These are phyloP conservation scores for Aspergillus sclerotialis DNA, from an alignment of 2,329 filamentous ascomycete genomes.

Conservation along the genomic window DNA sequence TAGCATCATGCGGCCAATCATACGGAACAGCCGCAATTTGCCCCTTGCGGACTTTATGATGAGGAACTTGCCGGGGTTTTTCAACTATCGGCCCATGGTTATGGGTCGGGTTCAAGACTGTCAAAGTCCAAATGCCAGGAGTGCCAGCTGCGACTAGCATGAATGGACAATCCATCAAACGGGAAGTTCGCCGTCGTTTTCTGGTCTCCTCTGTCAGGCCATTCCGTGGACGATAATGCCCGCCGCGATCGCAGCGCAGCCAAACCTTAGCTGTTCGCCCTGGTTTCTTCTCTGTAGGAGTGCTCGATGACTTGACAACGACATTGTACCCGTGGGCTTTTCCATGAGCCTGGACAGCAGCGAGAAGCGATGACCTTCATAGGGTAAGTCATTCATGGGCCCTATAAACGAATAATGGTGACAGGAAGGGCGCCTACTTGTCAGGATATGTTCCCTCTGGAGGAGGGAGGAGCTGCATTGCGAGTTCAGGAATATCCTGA, in stretches of 20 bases:
- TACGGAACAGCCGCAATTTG: conserved; percentile 36
- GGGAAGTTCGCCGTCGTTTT: conserved; percentile 37
- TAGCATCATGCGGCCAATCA: conserved; percentile 41
- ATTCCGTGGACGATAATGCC: conserved; percentile 38
- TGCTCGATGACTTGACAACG: conserved; percentile 41
- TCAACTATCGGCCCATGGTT: conserved; percentile 38
- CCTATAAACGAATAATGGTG: background rate
- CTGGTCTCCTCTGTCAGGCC: conserved; percentile 40
- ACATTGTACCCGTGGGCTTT: conserved; percentile 39
- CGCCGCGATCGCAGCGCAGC: conserved; percentile 39
- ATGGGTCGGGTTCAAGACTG: conserved; percentile 35
- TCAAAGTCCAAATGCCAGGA: conserved; percentile 38
- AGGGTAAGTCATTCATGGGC: conserved; percentile 1
- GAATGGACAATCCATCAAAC: conserved; percentile 39
- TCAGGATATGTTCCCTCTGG: conserved; percentile 40
- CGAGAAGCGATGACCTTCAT: conserved; percentile 28
- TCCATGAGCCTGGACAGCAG: conserved; percentile 35
- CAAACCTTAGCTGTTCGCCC: conserved; percentile 39
- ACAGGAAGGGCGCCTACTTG: conserved; percentile 23
- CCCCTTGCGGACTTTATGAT: conserved; percentile 39
- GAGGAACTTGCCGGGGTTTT: conserved; percentile 33
- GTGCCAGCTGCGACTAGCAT: conserved; percentile 38
- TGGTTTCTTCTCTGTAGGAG: conserved; percentile 39
- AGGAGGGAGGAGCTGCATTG: conserved; percentile 35
- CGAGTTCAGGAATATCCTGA: conserved; percentile 38